Evolutionary conservation across 352 stramenopile genomes (phyloP), one percentile per base, ranked within the genome.

Genomic region (Globisporangium uncinulatum): DNA sequence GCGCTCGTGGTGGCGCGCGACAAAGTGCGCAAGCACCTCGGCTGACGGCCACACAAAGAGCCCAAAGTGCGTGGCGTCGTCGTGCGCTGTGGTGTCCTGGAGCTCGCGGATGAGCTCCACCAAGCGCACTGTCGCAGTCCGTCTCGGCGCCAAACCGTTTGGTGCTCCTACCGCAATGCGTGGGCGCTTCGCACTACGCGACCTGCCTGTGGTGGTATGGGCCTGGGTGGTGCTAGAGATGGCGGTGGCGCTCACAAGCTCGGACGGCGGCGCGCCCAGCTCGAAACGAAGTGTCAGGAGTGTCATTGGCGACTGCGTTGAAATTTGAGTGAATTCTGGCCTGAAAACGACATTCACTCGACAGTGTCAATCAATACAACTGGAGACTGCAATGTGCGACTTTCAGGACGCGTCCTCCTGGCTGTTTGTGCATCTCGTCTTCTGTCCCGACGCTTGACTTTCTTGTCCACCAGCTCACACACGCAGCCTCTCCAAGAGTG

Each of bases 31-130:
- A 19, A 89, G 54, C 29, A 83, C 54, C 32, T 79, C 58, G 8
- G 79, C 79, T 0, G 73, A 80, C 1, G 79, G 76, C 79, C 79
- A 89, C 19, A 89, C 51, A 50, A 89, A 89, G 54, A 89, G 62
- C 15, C 76, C 79, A 20, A 81, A 89, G 54, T 87, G 69, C 44
- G 36, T 54, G 10, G 51, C 53, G 51, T 58, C 51, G 34, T 57
- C 52, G 19, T 59, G 51, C 0, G 10, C 19, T 4, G 17, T 13
- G 9, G 34, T 50, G 20, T 76, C 65, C 19, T 69, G 63, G 6
- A 71, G 62, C 31, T 76, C 63, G n/a, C 74, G 62, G 65, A 89
- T 87, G 32, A 80, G 46, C 56, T 89, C 76, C 13, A 84, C 69
- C 45, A 89, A 68, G 44, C 43, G 65, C 46, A 87, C 73, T 3